These are phyloP conservation scores for Podosphaera fusca DNA, from an alignment of 2,329 filamentous ascomycete genomes.

Conservation along the genomic window DNA sequence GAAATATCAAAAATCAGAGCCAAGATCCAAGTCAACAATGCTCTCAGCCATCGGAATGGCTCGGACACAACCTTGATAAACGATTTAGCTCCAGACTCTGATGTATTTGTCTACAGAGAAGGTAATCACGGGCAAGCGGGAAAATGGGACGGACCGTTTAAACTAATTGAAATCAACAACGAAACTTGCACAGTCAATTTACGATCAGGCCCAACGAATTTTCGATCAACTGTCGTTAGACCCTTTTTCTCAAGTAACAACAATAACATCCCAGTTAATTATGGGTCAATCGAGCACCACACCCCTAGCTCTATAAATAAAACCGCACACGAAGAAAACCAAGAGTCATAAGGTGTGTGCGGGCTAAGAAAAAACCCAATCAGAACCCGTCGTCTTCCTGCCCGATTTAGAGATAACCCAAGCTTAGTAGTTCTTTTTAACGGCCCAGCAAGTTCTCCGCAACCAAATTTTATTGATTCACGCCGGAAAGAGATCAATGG, in stretches of 20 bases:
- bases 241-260: neutral
- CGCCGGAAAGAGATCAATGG: neutral
- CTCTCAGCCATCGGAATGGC: conserved; percentile 1
- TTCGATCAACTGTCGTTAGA: neutral
- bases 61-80: neutral
- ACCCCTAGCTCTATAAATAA: too few relatives aligned
- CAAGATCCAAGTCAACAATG: neutral
- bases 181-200: neutral
- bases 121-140: neutral
- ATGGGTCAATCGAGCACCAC: too few relatives aligned
- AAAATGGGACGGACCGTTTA: neutral
- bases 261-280: too few relatives aligned
- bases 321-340: too few relatives aligned
- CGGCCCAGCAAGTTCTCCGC: neutral
- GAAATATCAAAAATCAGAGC: conserved; percentile 1
- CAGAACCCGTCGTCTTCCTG: too few relatives aligned
- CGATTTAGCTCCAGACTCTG: conserved; percentile 1
- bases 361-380: too few relatives aligned
- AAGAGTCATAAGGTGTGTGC: too few relatives aligned
- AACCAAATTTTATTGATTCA: neutral
- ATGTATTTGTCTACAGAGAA: conserved; percentile 3
- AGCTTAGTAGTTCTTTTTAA: neutral
- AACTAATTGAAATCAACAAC: neutral
- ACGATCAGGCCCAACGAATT: neutral
- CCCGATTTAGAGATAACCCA: neutral